These are phyloP conservation scores for Coemansia sp. DNA, from an alignment of 192 early-diverging fungal genomes.

Conservation along the genomic window DNA sequence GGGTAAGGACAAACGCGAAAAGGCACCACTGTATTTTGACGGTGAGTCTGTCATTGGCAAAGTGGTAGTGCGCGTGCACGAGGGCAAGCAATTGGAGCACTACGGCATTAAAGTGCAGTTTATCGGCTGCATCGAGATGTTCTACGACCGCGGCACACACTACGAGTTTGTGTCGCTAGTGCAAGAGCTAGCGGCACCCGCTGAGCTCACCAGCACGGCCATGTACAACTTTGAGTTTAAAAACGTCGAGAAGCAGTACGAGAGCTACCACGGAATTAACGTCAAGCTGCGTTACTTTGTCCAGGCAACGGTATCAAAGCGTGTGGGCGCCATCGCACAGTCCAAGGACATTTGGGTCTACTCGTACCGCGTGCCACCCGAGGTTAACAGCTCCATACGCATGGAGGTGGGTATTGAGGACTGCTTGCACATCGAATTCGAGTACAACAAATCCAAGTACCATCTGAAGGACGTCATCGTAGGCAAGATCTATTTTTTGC, in stretches of 20 bases:
- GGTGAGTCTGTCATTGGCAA: conserved; percentile 93
- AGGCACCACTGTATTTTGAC: conserved; percentile 95
- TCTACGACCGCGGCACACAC: conserved; percentile 93
- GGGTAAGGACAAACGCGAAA: conserved; percentile 90
- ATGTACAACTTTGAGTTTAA: conserved; percentile 97
- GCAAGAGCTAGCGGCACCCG: conserved; percentile 94
- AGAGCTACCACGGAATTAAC: conserved; percentile 98
- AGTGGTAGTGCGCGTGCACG: conserved; percentile 63
- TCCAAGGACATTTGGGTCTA: conserved; percentile 99
- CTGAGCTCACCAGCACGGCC: conserved; percentile 80
- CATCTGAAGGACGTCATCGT: conserved; percentile 99
- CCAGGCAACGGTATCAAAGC: conserved; percentile 84
- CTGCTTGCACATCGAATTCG: conserved; percentile 99
- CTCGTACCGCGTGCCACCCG: conserved; percentile 88
- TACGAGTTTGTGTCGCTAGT: conserved; percentile 92
- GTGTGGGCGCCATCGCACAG: conserved; percentile 87
- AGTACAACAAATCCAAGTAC: conserved; percentile 99
- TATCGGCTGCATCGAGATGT: conserved; percentile 96
- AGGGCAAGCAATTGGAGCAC: conserved; percentile 97
- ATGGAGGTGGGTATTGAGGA: conserved; percentile 99
- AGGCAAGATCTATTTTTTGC: conserved; percentile 98
- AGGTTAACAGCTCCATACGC: conserved; percentile 92
- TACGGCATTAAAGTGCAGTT: conserved; percentile 99
- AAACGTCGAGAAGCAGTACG: conserved; percentile 99
- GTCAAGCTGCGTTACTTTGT: conserved; percentile 98